Evolutionary conservation across 768 basidiomycete species (phyloP).

Genomic region (Termitomyces sp.): DNA sequence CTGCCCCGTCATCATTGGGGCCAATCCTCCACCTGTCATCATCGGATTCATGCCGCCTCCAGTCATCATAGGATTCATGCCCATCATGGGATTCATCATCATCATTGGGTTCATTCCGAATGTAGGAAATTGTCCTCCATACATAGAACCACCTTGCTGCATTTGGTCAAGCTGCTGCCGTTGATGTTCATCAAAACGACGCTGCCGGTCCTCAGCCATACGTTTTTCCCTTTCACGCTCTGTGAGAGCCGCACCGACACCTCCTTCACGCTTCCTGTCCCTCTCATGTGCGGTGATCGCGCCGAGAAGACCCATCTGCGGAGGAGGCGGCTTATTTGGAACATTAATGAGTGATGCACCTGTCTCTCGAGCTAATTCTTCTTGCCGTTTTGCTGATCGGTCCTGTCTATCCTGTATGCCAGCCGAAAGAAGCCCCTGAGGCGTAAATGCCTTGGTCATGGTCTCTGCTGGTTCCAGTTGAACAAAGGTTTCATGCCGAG

Average conservation of each 20-base stretch:
- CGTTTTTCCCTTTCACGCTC: slow-evolving; percentile 93
- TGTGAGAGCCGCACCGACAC: slow-evolving; percentile 89
- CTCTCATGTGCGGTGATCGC: slow-evolving; percentile 95
- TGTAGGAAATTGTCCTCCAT: slow-evolving; percentile 42
- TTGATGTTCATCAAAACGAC: slow-evolving; percentile 88
- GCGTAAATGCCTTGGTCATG: slow-evolving; percentile 92
- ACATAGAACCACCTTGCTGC: slow-evolving; percentile 73
- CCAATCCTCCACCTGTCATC: slow-evolving; percentile 42
- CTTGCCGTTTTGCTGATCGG: slow-evolving; percentile 91
- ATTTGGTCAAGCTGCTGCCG: slow-evolving; percentile 87
- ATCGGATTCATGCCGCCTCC: slow-evolving; percentile 42
- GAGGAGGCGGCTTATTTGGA: slow-evolving; percentile 90
- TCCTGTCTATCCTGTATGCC: slow-evolving; percentile 95
- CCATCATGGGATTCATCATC: slow-evolving; percentile 51
- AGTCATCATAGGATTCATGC: slow-evolving; percentile 48
- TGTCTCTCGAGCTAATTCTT: slow-evolving; percentile 86
- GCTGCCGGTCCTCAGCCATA: slow-evolving; percentile 85
- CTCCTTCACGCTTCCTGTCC: slow-evolving; percentile 91
- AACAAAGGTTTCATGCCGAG: slow-evolving; percentile 56
- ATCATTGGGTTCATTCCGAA: slow-evolving; percentile 78
- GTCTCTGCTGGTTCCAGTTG: slow-evolving; percentile 69
- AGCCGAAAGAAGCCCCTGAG: slow-evolving; percentile 90
- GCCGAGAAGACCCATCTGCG: slow-evolving; percentile 91
- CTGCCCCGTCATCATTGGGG: slow-evolving; percentile 41
- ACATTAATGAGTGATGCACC: slow-evolving; percentile 94